phyloP scores from a whole-genome alignment of 768 basidiomycete genomes.

The Roridomyces roridus region DNA sequence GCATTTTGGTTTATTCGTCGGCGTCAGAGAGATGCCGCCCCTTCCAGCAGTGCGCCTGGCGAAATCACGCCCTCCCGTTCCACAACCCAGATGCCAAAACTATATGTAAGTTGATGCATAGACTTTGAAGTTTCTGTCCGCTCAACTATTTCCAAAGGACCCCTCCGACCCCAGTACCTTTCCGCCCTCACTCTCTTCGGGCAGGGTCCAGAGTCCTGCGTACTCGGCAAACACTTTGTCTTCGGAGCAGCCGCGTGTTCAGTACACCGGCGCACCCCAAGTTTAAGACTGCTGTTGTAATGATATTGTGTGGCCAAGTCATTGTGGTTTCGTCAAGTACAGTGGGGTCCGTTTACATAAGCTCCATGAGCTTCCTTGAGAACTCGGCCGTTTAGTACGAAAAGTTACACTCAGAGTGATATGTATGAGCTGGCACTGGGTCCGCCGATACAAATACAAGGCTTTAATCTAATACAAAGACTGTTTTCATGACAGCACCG shows the following conservation, averaged over 20 bases:
- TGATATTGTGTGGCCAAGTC: not conserved
- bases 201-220: conserved; percentile 17
- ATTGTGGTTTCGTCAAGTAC: too few relatives aligned
- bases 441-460: too few relatives aligned
- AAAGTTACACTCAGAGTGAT: too few relatives aligned
- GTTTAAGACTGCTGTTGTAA: conserved; percentile 8
- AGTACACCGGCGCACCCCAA: conserved; percentile 29
- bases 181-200: conserved; percentile 32
- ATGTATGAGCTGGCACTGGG: too few relatives aligned
- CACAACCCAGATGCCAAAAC: conserved; percentile 34
- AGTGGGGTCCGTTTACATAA: too few relatives aligned
- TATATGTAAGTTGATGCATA: conserved; percentile 42
- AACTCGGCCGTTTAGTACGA: too few relatives aligned
- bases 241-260: conserved; percentile 13
- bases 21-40: conserved; percentile 27
- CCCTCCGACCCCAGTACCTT: conserved; percentile 46
- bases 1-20: conserved; percentile 40
- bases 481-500: too few relatives aligned
- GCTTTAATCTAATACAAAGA: too few relatives aligned
- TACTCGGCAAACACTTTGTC: conserved; percentile 16
- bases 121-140: conserved; percentile 5
- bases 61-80: conserved; percentile 26
- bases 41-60: conserved; percentile 26
- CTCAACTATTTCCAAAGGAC: conserved; percentile 24
- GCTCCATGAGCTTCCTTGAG: too few relatives aligned